Conservation (phyloP, 495 filamentous ascomycete genomes). For the Collariella sp. region DNA sequence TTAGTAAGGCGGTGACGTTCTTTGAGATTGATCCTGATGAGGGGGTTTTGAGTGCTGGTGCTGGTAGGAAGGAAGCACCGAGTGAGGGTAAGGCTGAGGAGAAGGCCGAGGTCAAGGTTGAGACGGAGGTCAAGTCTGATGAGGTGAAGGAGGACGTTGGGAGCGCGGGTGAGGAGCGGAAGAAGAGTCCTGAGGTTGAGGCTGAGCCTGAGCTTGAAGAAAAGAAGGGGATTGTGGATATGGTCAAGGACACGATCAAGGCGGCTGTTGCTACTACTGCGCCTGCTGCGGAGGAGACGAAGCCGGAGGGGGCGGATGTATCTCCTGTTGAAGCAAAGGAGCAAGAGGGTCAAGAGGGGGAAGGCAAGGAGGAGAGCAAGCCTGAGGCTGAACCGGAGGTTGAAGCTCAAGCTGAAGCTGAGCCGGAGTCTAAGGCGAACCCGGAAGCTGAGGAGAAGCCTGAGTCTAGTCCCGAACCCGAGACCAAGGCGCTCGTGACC, state of each 20-base stretch:
- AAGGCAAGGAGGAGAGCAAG: slow-evolving; percentile 14
- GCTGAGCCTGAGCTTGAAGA: slow-evolving; percentile 9
- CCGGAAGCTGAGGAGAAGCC: slow-evolving; percentile 6
- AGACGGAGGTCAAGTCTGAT: background rate
- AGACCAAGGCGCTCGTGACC: slow-evolving; percentile 37
- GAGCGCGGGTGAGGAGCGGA: slow-evolving; percentile 28
- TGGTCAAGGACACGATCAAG: background rate
- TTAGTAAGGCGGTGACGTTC: slow-evolving; percentile 35
- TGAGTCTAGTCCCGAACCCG: background rate
- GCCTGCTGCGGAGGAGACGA: slow-evolving; percentile 12
- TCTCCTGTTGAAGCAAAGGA: slow-evolving; percentile 5
- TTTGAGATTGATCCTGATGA: slow-evolving; percentile 47
- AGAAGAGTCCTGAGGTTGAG: slow-evolving; percentile 10
- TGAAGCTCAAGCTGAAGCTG: slow-evolving; percentile 9
- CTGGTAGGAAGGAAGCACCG: too few relatives aligned
- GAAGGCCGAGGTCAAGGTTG: too few relatives aligned
- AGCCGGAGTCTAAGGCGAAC: slow-evolving; percentile 13
- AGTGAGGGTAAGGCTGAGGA: slow-evolving; percentile 7
- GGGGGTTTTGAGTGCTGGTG: slow-evolving; percentile 34
- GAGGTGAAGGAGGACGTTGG: slow-evolving; percentile 25
- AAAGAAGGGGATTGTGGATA: background rate
- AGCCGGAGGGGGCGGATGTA: slow-evolving; percentile 14
- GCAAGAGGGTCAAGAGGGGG: slow-evolving; percentile 16
- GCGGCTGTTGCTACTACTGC: background rate
- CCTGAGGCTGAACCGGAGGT: slow-evolving; percentile 20